Conservation (phyloP, 805 yeast species). For the Saturnispora saitoi region DNA sequence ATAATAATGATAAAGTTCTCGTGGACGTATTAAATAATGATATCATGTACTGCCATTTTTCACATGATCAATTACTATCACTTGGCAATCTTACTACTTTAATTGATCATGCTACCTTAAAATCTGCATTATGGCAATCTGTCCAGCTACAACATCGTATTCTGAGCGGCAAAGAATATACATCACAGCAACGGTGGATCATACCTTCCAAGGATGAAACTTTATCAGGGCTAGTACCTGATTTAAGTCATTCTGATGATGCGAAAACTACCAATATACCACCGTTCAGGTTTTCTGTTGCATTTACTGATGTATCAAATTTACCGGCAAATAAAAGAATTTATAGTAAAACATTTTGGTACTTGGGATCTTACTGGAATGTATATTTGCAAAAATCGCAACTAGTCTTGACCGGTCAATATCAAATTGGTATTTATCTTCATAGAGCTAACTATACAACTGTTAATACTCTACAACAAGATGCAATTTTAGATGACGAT, state of each 20-base stretch:
- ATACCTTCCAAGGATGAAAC: constrained; percentile 43
- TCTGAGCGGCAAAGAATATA: background rate
- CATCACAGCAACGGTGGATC: constrained; percentile 25
- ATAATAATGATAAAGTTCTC: constrained; percentile 18
- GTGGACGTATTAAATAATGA: constrained; percentile 31
- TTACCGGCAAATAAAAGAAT: constrained; percentile 38
- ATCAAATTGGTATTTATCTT: constrained; percentile 48
- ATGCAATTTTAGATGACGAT: background rate
- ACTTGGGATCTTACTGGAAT: constrained; percentile 57
- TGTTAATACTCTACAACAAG: background rate
- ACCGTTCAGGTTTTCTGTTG: constrained; percentile 46
- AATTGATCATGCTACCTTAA: constrained; percentile 32
- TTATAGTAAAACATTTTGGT: constrained; percentile 46
- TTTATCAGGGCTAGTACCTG: constrained; percentile 35
- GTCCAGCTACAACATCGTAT: constrained; percentile 29
- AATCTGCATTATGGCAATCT: constrained; percentile 44
- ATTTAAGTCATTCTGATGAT: constrained; percentile 19
- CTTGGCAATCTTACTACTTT: constrained; percentile 28
- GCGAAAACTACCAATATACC: constrained; percentile 36
- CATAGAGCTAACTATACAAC: constrained; percentile 37
- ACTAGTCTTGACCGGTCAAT: constrained; percentile 32
- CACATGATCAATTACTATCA: constrained; percentile 36
- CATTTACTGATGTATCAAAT: constrained; percentile 40
- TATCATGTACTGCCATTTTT: constrained; percentile 40
- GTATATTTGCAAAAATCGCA: constrained; percentile 42